phyloP scores from a whole-genome alignment of 495 filamentous ascomycete genomes.

The Staphylotrichum tortipilum region DNA sequence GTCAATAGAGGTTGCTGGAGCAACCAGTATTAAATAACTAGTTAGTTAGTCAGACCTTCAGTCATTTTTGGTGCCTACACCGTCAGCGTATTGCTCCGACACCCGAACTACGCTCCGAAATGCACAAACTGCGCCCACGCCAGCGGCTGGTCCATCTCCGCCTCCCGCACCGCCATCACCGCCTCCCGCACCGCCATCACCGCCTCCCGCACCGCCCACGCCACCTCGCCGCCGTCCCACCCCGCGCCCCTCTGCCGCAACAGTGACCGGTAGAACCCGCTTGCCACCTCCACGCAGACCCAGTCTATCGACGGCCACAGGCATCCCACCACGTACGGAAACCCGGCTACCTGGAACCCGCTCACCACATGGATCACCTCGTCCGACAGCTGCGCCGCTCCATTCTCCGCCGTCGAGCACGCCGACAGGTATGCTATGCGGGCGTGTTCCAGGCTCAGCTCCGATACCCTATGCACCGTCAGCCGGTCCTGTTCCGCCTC shows the following conservation, averaged over 20 bases:
- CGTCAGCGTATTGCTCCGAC: no score
- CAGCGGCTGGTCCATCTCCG: neutral
- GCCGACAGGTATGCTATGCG: constrained; percentile 5
- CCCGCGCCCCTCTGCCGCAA: neutral
- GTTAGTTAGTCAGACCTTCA: no score
- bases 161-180: neutral
- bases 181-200: neutral
- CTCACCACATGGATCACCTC: constrained; percentile 9
- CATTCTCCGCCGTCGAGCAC: constrained; percentile 6
- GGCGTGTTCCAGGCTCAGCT: neutral
- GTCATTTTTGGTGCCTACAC: no score
- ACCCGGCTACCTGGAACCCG: constrained; percentile 11
- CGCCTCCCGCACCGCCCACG: neutral
- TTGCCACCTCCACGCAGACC: neutral
- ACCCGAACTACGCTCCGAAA: neutral
- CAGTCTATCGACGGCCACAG: constrained; percentile 1
- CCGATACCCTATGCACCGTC: neutral
- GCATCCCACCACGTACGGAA: constrained; percentile 3
- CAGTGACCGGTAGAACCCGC: neutral
- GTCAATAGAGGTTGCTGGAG: no score
- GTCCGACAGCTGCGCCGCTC: neutral
- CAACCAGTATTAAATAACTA: no score
- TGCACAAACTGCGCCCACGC: neutral
- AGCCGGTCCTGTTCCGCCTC: neutral
- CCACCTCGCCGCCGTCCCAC: neutral